These are phyloP conservation scores for Purpureocillium takamizusanense DNA, from an alignment of 2,329 filamentous ascomycete genomes.

Conservation along the genomic window DNA sequence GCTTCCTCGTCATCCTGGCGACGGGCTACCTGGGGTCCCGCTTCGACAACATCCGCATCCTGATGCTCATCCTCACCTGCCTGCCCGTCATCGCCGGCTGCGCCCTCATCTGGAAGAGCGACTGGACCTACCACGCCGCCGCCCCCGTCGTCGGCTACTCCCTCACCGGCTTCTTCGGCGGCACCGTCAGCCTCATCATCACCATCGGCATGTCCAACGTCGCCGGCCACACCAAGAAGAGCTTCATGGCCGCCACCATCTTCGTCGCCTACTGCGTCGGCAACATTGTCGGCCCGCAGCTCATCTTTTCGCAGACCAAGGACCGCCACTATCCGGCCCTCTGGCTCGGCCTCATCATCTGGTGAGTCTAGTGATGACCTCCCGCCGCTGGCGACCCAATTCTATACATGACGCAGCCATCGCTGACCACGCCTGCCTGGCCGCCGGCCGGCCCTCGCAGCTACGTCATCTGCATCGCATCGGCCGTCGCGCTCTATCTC, in stretches of 20 bases:
- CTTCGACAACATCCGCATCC: constrained; percentile 53
- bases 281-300: constrained; percentile 67
- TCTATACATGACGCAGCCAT: too few species aligned
- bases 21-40: constrained; percentile 56
- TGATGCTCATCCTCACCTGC: constrained; percentile 57
- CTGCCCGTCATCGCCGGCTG: constrained; percentile 68
- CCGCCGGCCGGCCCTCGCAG: constrained; percentile 26
- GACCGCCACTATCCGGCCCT: constrained; percentile 59
- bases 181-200: constrained; percentile 52
- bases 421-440: too few species aligned
- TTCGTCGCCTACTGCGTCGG: constrained; percentile 70
- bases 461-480: constrained; percentile 58
- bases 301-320: constrained; percentile 59
- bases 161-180: constrained; percentile 64
- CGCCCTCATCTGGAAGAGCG: constrained; percentile 63
- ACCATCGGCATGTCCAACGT: constrained; percentile 55
- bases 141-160: constrained; percentile 63
- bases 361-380: too few species aligned
- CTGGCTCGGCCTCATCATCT: constrained; percentile 60
- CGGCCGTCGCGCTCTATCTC: constrained; percentile 46
- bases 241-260: constrained; percentile 63
- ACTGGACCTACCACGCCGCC: constrained; percentile 54
- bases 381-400: too few species aligned
- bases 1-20: constrained; percentile 54
- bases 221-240: constrained; percentile 70